Percentiles rank a stretch among this genome's conserved stretches.
Conservation (phyloP, 1,284 basidiomycete species). For the Ceratobasidium sp. region DNA sequence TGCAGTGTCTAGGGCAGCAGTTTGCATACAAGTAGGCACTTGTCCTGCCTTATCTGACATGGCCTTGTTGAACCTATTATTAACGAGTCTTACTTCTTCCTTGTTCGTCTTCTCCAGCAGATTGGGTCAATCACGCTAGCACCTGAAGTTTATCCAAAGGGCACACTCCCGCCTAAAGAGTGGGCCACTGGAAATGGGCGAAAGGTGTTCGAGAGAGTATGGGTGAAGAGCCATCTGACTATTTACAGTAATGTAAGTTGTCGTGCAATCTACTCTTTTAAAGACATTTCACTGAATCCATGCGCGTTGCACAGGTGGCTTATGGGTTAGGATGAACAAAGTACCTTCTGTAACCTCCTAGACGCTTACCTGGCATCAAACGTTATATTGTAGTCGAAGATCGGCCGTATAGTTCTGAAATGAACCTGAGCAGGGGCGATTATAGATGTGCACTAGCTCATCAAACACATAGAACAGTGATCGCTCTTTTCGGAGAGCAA, state of each 20-base stretch:
- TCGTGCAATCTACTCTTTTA: too few relatives aligned
- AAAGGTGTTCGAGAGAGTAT: conserved; percentile 53
- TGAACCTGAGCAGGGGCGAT: too few relatives aligned
- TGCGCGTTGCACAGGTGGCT: conserved; percentile 11
- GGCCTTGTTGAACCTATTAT: conserved; percentile 44
- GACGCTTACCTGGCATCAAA: too few relatives aligned
- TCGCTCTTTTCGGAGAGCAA: too few relatives aligned
- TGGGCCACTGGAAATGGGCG: conserved; percentile 50
- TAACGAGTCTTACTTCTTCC: conserved; percentile 56
- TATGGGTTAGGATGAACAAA: conserved; percentile 28
- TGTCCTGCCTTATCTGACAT: conserved; percentile 39
- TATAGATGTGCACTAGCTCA: too few relatives aligned
- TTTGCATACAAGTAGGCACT: conserved; percentile 50
- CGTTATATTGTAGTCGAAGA: too few relatives aligned
- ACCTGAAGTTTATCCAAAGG: conserved; percentile 52
- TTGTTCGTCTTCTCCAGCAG: conserved; percentile 56
- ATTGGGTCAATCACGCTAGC: conserved; percentile 58
- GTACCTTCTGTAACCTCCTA: too few relatives aligned
- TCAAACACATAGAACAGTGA: too few relatives aligned
- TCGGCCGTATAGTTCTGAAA: too few relatives aligned
- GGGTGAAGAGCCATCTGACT: conserved; percentile 53
- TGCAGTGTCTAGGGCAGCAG: conserved; percentile 63
- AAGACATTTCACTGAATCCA: too few relatives aligned
- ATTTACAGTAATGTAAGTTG: conserved; percentile 54
- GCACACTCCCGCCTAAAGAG: conserved; percentile 48